A percentile compares a stretch with the other conserved stretches of the same genome.
Evolutionary conservation across 805 yeast species (phyloP).

Genomic region (Candida orba): DNA sequence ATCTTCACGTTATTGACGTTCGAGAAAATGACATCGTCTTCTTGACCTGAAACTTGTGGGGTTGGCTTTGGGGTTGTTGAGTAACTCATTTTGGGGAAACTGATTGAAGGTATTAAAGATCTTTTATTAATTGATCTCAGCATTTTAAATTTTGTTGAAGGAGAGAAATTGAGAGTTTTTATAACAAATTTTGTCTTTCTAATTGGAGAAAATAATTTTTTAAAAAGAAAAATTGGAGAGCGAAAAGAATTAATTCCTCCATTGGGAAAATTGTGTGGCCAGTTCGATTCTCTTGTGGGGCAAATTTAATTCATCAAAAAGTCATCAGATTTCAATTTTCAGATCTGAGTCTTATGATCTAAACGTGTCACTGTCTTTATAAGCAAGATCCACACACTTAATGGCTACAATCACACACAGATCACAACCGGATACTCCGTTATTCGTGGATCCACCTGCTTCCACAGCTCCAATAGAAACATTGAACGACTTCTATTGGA

Average conservation of each 20-base stretch:
- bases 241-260: not conserved
- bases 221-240: not conserved
- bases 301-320: no score
- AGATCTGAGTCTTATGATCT: no score
- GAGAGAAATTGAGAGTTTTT: not conserved
- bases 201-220: no score
- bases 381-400: slow-evolving; percentile 11
- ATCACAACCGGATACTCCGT: slow-evolving; percentile 18
- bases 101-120: not conserved
- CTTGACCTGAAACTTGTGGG: not conserved
- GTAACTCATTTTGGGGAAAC: not conserved
- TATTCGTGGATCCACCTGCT: slow-evolving; percentile 26
- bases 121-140: not conserved
- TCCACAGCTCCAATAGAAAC: slow-evolving; percentile 25
- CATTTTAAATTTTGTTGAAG: not conserved
- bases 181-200: no score
- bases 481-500: slow-evolving; percentile 73
- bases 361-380: no score
- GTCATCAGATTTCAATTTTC: not conserved
- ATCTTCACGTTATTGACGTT: slow-evolving; percentile 61
- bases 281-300: not conserved
- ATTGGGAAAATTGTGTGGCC: not conserved
- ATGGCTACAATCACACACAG: slow-evolving; percentile 25
- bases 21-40: slow-evolving; percentile 55
- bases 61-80: not conserved